A percentile compares a stretch with the other conserved stretches of the same genome.
These are phyloP conservation scores for Emergomyces orientalis DNA, from an alignment of 2,329 filamentous ascomycete genomes.

Conservation along the genomic window DNA sequence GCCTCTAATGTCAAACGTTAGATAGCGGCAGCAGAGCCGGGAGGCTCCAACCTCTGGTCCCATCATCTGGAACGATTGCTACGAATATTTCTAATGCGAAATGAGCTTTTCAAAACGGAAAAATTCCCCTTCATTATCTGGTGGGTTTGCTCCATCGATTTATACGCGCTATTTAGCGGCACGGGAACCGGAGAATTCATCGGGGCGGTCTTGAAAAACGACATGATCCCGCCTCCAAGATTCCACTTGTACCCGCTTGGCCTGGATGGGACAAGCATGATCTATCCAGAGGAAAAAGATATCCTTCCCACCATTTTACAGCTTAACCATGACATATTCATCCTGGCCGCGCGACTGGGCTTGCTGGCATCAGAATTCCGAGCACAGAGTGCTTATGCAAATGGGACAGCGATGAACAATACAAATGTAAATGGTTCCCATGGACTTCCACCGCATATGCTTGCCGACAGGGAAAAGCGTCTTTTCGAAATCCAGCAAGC, in stretches of 20 bases:
- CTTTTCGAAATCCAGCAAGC: slow-evolving; percentile 30
- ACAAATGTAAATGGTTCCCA: neutral
- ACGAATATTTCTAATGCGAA: slow-evolving; percentile 42
- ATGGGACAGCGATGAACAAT: neutral
- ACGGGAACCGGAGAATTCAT: slow-evolving; percentile 44
- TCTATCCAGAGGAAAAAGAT: slow-evolving; percentile 30
- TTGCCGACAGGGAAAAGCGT: slow-evolving; percentile 25
- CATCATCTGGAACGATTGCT: slow-evolving; percentile 46
- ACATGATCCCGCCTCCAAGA: slow-evolving; percentile 38
- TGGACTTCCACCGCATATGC: slow-evolving; percentile 14
- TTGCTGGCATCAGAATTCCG: slow-evolving; percentile 36
- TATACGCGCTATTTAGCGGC: slow-evolving; percentile 47
- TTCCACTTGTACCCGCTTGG: slow-evolving; percentile 31
- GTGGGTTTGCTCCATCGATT: slow-evolving; percentile 46
- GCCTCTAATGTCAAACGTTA: slow-evolving; percentile 16
- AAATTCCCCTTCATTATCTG: slow-evolving; percentile 45
- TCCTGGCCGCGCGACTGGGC: slow-evolving; percentile 39
- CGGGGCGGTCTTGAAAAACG: slow-evolving; percentile 38
- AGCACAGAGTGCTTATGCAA: slow-evolving; percentile 21
- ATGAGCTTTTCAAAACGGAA: slow-evolving; percentile 37
- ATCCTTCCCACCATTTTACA: slow-evolving; percentile 35
- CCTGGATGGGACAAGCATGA: slow-evolving; percentile 25
- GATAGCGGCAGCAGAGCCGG: slow-evolving; percentile 40
- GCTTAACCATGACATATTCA: slow-evolving; percentile 38
- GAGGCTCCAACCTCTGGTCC: slow-evolving; percentile 44